Conservation (phyloP, 1,284 basidiomycete species). For the Ceratobasidium sp. region DNA sequence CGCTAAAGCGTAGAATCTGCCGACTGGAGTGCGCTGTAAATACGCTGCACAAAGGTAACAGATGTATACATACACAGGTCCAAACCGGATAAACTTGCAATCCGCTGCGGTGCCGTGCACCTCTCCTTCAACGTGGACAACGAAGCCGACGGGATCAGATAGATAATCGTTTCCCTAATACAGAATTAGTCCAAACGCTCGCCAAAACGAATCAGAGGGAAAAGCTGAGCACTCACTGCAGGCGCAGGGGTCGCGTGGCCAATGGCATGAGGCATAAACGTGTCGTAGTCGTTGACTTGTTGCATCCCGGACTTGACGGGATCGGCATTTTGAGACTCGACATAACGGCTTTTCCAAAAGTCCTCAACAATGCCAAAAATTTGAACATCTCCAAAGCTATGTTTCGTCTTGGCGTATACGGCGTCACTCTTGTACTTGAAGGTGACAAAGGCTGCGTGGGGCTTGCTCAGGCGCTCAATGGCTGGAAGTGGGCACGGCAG, state of each 20-base stretch:
- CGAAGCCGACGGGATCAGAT: slow-evolving; percentile 34
- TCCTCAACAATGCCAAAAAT: slow-evolving; percentile 31
- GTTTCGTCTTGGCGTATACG: slow-evolving; percentile 33
- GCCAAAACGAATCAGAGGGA: background rate
- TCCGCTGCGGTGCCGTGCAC: slow-evolving; percentile 24
- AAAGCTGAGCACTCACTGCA: slow-evolving; percentile 1
- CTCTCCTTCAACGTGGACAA: slow-evolving; percentile 33
- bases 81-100: slow-evolving; percentile 24
- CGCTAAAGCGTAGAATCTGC: slow-evolving; percentile 21
- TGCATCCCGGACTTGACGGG: slow-evolving; percentile 22
- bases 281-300: slow-evolving; percentile 27
- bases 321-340: slow-evolving; percentile 34
- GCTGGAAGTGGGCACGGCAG: background rate
- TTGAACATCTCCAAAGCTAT: slow-evolving; percentile 29
- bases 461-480: slow-evolving; percentile 1
- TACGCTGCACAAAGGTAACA: background rate
- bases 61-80: slow-evolving; percentile 16
- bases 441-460: slow-evolving; percentile 14
- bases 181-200: background rate
- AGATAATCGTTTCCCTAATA: slow-evolving; percentile 31
- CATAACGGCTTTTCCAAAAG: slow-evolving; percentile 32
- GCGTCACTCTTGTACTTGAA: slow-evolving; percentile 36
- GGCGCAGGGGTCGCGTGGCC: slow-evolving; percentile 7
- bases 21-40: background rate
- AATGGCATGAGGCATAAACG: slow-evolving; percentile 31